Conservation (phyloP, 2,329 filamentous ascomycete species). For the Myrmaecium sp. region DNA sequence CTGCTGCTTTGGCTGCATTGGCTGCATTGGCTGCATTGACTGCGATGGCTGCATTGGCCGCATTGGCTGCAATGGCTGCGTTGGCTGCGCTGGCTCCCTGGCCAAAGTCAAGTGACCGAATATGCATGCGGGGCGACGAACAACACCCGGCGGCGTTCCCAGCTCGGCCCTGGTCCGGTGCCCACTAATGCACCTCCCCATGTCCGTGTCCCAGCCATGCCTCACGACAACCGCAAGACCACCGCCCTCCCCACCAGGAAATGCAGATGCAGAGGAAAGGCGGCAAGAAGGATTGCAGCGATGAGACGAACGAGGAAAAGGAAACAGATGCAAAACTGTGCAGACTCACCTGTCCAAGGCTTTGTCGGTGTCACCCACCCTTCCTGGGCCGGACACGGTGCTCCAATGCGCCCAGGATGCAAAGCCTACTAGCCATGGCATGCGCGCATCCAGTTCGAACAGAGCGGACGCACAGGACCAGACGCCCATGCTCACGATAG, state of each 20-base stretch:
- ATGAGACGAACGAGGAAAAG: conserved; percentile 15
- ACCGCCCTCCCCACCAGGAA: no score
- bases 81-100: conserved; percentile 17
- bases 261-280: no score
- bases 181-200: no score
- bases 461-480: conserved; percentile 61
- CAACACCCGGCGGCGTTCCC: conserved; percentile 2
- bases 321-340: conserved; percentile 10
- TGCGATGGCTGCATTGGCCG: no score
- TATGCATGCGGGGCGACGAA: conserved; percentile 33
- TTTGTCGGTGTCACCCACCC: conserved; percentile 56
- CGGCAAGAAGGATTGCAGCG: conserved; percentile 8
- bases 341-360: conserved; percentile 75
- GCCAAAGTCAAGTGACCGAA: conserved; percentile 43
- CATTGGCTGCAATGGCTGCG: conserved; percentile 19
- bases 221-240: no score
- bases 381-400: conserved; percentile 56
- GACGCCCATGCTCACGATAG: conserved; percentile 59
- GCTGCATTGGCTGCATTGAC: no score
- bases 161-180: not conserved
- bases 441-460: conserved; percentile 57
- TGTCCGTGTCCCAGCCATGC: no score
- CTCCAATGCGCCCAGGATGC: conserved; percentile 62
- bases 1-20: no score
- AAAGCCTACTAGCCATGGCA: conserved; percentile 76